Evolutionary conservation across 169 alveolate genomes (phyloP).

Genomic region (Plasmodium cynomolgi): DNA sequence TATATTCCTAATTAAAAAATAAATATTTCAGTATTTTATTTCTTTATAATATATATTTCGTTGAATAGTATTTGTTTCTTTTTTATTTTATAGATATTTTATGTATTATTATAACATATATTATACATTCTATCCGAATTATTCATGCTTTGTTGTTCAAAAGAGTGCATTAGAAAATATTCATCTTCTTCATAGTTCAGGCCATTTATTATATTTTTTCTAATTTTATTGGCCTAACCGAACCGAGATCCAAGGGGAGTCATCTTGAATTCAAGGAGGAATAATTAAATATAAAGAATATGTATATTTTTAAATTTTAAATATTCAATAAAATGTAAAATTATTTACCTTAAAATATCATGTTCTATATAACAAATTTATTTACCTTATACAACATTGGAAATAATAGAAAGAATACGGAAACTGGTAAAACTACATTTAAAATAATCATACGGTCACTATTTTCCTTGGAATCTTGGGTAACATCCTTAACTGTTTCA

Average conservation of each 20-base stretch:
- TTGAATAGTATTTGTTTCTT: neutral
- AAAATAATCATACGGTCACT: neutral
- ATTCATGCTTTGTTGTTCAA: neutral
- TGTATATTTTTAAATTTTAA: neutral
- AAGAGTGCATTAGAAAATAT: neutral
- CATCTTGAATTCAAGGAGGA: neutral
- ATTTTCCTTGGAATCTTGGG: neutral
- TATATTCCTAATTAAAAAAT: no score
- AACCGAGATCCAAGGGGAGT: neutral
- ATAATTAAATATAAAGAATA: neutral
- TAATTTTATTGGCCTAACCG: neutral
- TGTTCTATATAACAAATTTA: neutral
- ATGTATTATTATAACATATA: neutral
- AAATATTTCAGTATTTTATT: no score
- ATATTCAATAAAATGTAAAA: neutral
- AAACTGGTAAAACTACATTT: neutral
- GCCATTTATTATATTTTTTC: neutral
- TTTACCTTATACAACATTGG: neutral
- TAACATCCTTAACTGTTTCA: neutral
- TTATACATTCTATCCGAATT: neutral
- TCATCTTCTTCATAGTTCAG: neutral
- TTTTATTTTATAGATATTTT: neutral
- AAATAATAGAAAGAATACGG: neutral
- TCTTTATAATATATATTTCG: no score
- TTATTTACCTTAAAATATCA: neutral